Conservation (phyloP, 306 rosid species). For the Citrullus amarus region DNA sequence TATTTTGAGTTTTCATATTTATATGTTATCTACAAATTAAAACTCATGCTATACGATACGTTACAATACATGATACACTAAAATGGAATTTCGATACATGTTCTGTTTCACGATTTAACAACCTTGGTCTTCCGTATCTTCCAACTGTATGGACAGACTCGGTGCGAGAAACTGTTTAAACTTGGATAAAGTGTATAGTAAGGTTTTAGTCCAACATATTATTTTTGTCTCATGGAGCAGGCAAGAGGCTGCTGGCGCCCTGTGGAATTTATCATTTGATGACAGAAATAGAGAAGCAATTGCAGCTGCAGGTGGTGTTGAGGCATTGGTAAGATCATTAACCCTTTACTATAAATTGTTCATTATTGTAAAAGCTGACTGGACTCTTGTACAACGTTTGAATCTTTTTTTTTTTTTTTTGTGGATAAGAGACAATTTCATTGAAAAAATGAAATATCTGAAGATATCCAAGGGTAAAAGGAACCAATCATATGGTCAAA, state of each 20-base stretch:
- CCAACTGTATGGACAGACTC: not conserved
- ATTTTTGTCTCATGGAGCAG: conserved; percentile 24
- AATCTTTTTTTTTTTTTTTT: not conserved
- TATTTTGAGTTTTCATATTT: no score
- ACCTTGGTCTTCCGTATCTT: not conserved
- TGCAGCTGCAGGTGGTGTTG: conserved; percentile 94
- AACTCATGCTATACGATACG: no score
- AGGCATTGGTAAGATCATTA: conserved; percentile 71
- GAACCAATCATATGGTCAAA: no score
- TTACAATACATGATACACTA: no score
- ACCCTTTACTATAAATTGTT: not conserved
- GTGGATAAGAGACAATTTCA: no score
- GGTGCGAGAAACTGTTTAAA: not conserved
- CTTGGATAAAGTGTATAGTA: not conserved
- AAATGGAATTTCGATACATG: no score
- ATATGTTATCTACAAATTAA: no score
- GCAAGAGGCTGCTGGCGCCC: conserved; percentile 99
- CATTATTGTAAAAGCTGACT: not conserved
- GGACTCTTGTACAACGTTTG: conserved; percentile 2
- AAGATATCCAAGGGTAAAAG: no score
- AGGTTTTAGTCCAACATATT: not conserved
- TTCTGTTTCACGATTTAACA: no score
- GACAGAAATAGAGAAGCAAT: conserved; percentile 98
- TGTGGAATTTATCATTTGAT: conserved; percentile 97
- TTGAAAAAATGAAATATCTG: no score